These are phyloP conservation scores for Paecilomyces fulvus DNA, from an alignment of 2,329 filamentous ascomycete species.

Conservation along the genomic window DNA sequence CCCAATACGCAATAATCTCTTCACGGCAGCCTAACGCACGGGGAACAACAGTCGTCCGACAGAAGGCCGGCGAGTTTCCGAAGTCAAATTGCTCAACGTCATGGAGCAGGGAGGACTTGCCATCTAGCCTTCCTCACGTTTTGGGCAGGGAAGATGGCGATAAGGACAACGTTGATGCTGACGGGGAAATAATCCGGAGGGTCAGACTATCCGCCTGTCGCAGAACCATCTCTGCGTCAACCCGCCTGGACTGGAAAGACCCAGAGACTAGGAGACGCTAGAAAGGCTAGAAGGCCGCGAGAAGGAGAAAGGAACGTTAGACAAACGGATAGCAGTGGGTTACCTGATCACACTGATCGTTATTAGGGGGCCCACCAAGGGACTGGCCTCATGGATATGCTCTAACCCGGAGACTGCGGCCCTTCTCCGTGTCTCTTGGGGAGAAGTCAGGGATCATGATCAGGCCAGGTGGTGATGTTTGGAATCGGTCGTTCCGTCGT, in stretches of 20 bases:
- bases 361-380: not conserved
- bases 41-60: not conserved
- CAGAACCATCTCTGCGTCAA: not conserved
- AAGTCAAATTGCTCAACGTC: not conserved
- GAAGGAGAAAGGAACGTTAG: not conserved
- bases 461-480: not conserved
- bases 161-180: not conserved
- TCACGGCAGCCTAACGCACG: not conserved
- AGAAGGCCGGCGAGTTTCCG: not conserved
- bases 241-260: not conserved
- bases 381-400: not conserved
- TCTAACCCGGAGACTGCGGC: not conserved
- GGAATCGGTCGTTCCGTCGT: not conserved
- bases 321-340: conserved; percentile 3
- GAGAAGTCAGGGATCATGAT: not conserved
- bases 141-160: not conserved
- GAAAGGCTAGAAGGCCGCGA: conserved; percentile 5
- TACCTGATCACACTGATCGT: conserved; percentile 1
- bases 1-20: not conserved
- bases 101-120: not conserved
- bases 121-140: not conserved
- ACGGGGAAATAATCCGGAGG: not conserved
- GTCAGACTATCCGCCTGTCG: not conserved
- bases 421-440: not conserved
- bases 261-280: conserved; percentile 3